Evolutionary conservation across 1,139 yeast species (phyloP), one percentile per base, ranked within the genome.

Genomic region (Torulaspora pretoriensis): DNA sequence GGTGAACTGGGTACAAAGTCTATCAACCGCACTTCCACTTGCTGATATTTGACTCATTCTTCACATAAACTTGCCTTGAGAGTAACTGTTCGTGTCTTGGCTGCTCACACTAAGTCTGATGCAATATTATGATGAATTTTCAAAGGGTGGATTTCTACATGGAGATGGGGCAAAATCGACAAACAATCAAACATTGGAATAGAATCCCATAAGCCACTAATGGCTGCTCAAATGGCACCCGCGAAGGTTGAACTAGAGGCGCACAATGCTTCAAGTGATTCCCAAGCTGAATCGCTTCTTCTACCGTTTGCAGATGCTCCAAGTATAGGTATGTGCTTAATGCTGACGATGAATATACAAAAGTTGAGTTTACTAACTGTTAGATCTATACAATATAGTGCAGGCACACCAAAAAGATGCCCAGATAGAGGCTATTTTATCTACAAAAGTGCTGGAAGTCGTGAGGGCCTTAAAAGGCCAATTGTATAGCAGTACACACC

Each of bases 381-480:
- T 54, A 12, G 17, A 2, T 6, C 12, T 8, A 14, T 37, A 13
- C 25, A 30, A 8, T 14, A 16, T 34, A 58, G 81, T 89, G 31
- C 75, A 96, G 48, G 89, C 97, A 3, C 83, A 86, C 62, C 97
- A 89, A 59, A 90, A 90, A 61, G 97, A 90, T 64, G 74, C 79
- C 2, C 85, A 82, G 55, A 78, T 85, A 38, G 85, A 83, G 57
- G 68, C 77, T 0, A 65, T 77, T 2, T 68, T 86, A 14, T 68
- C 75, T 26, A 65, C 69, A 2, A 80, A 83, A 50, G 53, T 89
- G 6, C 76, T 72, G 38, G 83, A 80, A 19, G 77, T 79, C 0
- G 53, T 83, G 4, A 52, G 44, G 38, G 29, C 28, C n/a, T n/a
- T 56, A 2, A 55, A 53, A 56, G 94, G 94, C 8, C 85, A 86